Evolutionary conservation across 192 early-diverging fungal genomes (phyloP).

Genomic region (Gaertneriomyces semiglobifer): DNA sequence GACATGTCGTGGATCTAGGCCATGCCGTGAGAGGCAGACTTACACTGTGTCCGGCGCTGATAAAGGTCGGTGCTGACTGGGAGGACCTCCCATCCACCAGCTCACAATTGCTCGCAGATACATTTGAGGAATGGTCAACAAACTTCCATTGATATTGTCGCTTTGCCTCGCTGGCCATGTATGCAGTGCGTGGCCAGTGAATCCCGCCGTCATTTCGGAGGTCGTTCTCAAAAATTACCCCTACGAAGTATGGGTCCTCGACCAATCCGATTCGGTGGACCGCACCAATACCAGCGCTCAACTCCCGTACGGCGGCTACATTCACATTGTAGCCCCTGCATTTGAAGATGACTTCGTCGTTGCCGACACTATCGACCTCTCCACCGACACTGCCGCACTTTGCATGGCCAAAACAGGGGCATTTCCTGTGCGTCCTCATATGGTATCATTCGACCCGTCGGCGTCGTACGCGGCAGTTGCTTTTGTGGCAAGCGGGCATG

Average conservation of each 20-base stretch:
- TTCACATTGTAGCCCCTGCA: background rate
- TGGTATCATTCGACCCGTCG: background rate
- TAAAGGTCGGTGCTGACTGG: no score
- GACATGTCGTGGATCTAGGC: no score
- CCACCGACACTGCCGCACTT: background rate
- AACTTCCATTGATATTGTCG: no score
- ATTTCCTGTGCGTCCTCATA: background rate
- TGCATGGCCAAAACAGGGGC: background rate
- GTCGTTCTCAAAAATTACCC: background rate
- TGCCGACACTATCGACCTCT: background rate
- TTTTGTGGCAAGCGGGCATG: background rate
- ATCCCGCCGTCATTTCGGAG: no score
- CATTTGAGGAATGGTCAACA: no score
- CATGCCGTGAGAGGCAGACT: no score
- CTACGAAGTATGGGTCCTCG: constrained; percentile 3
- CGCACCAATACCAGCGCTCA: background rate
- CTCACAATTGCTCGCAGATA: no score
- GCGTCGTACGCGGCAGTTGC: background rate
- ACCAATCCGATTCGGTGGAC: background rate
- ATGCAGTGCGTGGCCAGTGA: no score
- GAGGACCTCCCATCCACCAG: no score
- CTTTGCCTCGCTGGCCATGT: no score
- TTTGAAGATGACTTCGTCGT: background rate
- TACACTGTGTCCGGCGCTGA: no score
- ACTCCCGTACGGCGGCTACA: background rate